Base-by-base conservation (phyloP, 1,284 basidiomycete species). In the Ceratobasidium sp. region DNA sequence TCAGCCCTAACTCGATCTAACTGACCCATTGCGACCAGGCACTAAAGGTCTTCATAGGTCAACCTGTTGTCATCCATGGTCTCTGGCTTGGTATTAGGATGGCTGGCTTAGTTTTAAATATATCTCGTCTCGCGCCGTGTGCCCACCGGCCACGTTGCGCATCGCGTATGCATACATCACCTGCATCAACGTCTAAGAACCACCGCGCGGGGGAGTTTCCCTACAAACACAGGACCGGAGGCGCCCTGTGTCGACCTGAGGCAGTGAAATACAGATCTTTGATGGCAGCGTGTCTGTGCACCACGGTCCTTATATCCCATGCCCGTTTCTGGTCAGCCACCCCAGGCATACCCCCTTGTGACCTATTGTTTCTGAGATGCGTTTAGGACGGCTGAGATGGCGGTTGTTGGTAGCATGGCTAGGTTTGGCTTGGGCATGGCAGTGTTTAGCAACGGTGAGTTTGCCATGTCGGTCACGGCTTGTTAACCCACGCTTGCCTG, bases 31-130 rank as follows among this genome's bases (percentile, higher is more conserved):
- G 19, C 41, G 6, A n/a, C n/a, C 46, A 34, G 39, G 16, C 56
- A 24, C 62, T 65, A n/a, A 31, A 29, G 24, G 46, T 19, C 31
- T 16, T 19, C 7, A 24, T 39, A 87, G 86, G 82, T 86, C 74
- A 86, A 86, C 76, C 77, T 86, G 1, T 43, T 86, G 7, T 84
- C 85, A 7, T 85, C 85, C n/a, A 79, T 81, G 29, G 22, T 82
- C 24, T 83, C 83, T 0, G 84, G 83, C 11, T 46, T 86, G 13
- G 77, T 81, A 22, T 78, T 86, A 1, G 85, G 81, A 3, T 78
- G 77, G 72, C 56, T 82, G 7, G 81, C 81, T 29, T 77, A 62
- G 68, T 41, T 53, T 39, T 27, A 37, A 6, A 58, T 14, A 19
- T 14, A 19, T n/a, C 7, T 16, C 8, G 16, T 58, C 13, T 58